Evolutionary conservation across 2,329 filamentous ascomycete genomes (phyloP).

Genomic region (Colletotrichum aenigma): DNA sequence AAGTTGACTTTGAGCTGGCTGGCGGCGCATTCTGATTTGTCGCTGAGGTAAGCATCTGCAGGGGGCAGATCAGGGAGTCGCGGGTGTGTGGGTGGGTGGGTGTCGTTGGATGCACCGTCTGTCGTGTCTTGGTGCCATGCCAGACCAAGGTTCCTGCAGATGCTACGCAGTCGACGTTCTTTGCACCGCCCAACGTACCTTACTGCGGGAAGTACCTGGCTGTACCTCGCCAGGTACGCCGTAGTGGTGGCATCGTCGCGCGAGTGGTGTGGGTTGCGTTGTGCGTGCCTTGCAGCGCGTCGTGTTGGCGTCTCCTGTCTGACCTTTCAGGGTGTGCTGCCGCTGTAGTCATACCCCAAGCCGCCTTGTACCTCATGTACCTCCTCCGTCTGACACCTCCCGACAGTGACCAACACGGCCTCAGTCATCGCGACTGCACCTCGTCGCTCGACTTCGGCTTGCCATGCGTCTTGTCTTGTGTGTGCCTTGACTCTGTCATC

Average conservation of each 20-base stretch:
- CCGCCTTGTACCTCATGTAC: background rate
- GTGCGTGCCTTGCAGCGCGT: background rate
- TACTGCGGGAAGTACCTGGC: background rate
- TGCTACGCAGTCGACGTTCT: background rate
- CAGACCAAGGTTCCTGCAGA: background rate
- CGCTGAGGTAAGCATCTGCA: constrained; percentile 27
- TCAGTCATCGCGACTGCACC: background rate
- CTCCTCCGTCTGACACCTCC: background rate
- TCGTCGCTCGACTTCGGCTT: background rate
- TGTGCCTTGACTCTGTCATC: background rate
- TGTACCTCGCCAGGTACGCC: background rate
- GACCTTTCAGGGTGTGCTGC: background rate
- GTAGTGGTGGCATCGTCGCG: background rate
- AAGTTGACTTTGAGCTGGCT: constrained; percentile 42
- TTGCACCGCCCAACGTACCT: background rate
- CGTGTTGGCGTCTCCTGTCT: background rate
- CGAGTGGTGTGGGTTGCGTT: background rate
- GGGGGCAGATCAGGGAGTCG: constrained; percentile 6
- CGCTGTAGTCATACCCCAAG: background rate
- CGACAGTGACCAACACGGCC: background rate
- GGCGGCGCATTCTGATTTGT: constrained; percentile 29
- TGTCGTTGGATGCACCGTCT: background rate
- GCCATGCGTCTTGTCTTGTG: background rate
- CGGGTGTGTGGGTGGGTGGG: constrained; percentile 20
- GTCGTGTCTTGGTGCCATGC: background rate